phyloP scores from a whole-genome alignment of 768 basidiomycete genomes.

The Dendrothele bispora region DNA sequence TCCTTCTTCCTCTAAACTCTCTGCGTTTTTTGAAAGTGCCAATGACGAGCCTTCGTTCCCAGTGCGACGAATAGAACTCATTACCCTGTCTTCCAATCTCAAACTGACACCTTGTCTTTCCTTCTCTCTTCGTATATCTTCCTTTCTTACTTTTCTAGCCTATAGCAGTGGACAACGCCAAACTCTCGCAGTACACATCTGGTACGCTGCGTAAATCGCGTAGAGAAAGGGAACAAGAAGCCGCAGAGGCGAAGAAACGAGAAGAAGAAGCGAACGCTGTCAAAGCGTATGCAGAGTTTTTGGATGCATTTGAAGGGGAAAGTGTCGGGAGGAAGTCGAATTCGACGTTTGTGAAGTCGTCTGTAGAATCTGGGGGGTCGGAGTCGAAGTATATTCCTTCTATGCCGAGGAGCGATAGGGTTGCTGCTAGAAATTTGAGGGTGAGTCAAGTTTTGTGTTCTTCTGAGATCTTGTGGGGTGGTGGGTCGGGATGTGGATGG shows the following conservation, averaged over 20 bases:
- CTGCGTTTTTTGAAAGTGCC: constrained; percentile 83
- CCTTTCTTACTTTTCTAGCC: constrained; percentile 59
- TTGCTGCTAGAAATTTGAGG: no score
- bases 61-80: constrained; percentile 90
- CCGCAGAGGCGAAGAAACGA: constrained; percentile 84
- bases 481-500: no score
- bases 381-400: constrained; percentile 47
- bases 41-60: constrained; percentile 85
- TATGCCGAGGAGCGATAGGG: no score
- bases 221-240: constrained; percentile 90
- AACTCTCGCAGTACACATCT: constrained; percentile 81
- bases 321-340: constrained; percentile 49
- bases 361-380: constrained; percentile 53
- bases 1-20: constrained; percentile 47
- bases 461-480: no score
- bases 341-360: constrained; percentile 61
- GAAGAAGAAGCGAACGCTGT: constrained; percentile 83
- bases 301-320: constrained; percentile 82
- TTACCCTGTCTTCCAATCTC: no score
- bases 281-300: constrained; percentile 79
- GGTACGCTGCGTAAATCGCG: constrained; percentile 89
- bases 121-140: constrained; percentile 55
- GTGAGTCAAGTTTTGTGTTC: no score
- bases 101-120: no score
- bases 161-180: constrained; percentile 83